phyloP scores from a whole-genome alignment of 495 filamentous ascomycete species.

The Tuber indicum region DNA sequence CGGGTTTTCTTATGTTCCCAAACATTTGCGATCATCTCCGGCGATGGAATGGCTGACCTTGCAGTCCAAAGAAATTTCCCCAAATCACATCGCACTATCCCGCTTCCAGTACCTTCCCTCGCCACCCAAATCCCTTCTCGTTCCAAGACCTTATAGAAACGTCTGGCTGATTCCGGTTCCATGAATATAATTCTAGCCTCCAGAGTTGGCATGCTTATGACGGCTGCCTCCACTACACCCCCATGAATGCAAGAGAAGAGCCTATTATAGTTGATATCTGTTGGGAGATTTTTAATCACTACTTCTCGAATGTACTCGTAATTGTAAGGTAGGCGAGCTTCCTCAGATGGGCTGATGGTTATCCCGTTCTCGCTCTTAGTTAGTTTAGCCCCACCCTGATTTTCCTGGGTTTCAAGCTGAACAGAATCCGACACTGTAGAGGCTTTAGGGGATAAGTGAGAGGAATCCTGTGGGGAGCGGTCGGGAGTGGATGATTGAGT shows the following conservation, averaged over 20 bases:
- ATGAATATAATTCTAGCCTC: constrained; percentile 24
- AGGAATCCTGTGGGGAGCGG: not conserved
- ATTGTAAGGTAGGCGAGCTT: constrained; percentile 12
- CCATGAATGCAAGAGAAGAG: constrained; percentile 22
- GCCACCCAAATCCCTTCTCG: constrained; percentile 22
- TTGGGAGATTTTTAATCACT: constrained; percentile 19
- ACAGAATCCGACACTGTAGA: not conserved
- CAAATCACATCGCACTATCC: constrained; percentile 16
- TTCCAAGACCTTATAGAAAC: constrained; percentile 18
- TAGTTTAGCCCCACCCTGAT: not conserved
- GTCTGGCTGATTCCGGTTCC: constrained; percentile 26
- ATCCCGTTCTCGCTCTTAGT: not conserved
- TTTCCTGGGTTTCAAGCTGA: not conserved
- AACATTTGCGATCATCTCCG: constrained; percentile 21
- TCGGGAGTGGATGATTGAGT: not conserved
- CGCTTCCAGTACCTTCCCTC: constrained; percentile 7
- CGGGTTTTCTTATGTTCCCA: constrained; percentile 18
- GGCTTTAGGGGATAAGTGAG: not conserved
- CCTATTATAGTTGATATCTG: constrained; percentile 24
- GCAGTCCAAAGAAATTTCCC: constrained; percentile 30
- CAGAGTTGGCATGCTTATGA: constrained; percentile 11
- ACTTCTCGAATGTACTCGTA: constrained; percentile 31
- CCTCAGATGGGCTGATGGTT: not conserved
- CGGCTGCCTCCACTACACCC: constrained; percentile 24
- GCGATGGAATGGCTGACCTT: constrained; percentile 16